phyloP scores from a whole-genome alignment of 257 asterid genomes.

The Galeopsis tetrahit region DNA sequence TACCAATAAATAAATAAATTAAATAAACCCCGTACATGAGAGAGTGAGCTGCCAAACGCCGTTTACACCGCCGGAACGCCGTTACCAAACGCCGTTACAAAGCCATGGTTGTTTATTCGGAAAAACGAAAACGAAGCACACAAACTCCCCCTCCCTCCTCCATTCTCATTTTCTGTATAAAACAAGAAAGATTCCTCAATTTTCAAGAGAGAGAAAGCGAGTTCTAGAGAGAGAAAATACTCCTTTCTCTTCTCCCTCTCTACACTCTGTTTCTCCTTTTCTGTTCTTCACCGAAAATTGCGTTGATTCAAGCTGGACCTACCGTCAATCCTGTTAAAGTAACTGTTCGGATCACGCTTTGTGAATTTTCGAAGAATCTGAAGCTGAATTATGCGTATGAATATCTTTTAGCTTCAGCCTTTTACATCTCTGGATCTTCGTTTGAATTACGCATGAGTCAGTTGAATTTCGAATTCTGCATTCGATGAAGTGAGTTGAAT shows the following conservation, averaged over 20 bases:
- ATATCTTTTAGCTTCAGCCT: constrained; percentile 28
- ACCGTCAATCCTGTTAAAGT: constrained; percentile 43
- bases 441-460: constrained; percentile 42
- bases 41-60: constrained; percentile 49
- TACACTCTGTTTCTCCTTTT: constrained; percentile 16
- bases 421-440: constrained; percentile 37
- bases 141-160: neutral
- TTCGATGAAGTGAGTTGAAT: constrained; percentile 32
- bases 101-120: constrained; percentile 40
- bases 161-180: constrained; percentile 10
- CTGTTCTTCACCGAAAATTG: constrained; percentile 26
- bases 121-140: constrained; percentile 47
- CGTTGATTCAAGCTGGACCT: constrained; percentile 48
- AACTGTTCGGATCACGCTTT: constrained; percentile 49
- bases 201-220: constrained; percentile 16
- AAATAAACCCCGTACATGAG: constrained; percentile 35
- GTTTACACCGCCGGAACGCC: constrained; percentile 53
- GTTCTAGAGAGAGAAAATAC: constrained; percentile 39
- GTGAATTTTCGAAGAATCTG: constrained; percentile 43
- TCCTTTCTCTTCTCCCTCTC: constrained; percentile 19
- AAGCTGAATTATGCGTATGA: constrained; percentile 51
- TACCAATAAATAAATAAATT: neutral
- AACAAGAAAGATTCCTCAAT: constrained; percentile 32
- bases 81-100: constrained; percentile 55
- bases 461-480: constrained; percentile 34